phyloP scores from a whole-genome alignment of 163 green algal species.

The Coccomyxa subellipsoidea region DNA sequence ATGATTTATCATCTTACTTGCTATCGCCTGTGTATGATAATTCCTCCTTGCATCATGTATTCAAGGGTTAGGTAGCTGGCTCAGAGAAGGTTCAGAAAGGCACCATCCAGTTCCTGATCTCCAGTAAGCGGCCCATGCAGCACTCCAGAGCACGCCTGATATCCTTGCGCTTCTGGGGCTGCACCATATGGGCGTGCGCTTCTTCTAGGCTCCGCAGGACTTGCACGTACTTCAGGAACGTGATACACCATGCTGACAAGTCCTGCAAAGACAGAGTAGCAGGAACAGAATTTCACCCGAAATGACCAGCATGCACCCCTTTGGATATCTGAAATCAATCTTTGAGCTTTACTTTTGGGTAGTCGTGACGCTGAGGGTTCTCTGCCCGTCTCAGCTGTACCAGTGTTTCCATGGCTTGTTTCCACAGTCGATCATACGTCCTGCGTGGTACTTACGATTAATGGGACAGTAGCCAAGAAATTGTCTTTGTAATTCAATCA shows the following conservation, averaged over 20 bases:
- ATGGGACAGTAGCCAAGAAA: no score
- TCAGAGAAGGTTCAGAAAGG: no score
- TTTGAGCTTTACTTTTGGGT: no score
- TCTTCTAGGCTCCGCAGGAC: conserved; percentile 77
- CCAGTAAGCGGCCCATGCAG: conserved; percentile 76
- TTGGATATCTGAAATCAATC: no score
- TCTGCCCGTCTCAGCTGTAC: conserved; percentile 65
- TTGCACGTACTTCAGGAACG: conserved; percentile 87
- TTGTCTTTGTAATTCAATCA: no score
- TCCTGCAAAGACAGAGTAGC: conserved; percentile 41
- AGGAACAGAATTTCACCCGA: conserved; percentile 1
- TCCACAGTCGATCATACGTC: conserved; percentile 83
- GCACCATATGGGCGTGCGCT: conserved; percentile 82
- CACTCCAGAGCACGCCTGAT: conserved; percentile 77
- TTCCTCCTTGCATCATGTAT: no score
- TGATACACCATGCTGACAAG: conserved; percentile 68
- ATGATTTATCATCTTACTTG: no score
- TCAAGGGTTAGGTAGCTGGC: no score
- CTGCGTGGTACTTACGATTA: conserved; percentile 52
- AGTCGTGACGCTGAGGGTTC: conserved; percentile 71
- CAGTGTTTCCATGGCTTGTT: conserved; percentile 84
- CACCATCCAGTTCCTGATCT: conserved; percentile 40
- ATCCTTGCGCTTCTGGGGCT: conserved; percentile 83
- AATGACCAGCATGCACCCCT: conserved; percentile 47
- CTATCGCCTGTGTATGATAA: no score